A percentile compares a stretch with the other conserved stretches of the same genome.
Conservation (phyloP, 2,329 filamentous ascomycete genomes). For the Sclerotinia trifoliorum region DNA sequence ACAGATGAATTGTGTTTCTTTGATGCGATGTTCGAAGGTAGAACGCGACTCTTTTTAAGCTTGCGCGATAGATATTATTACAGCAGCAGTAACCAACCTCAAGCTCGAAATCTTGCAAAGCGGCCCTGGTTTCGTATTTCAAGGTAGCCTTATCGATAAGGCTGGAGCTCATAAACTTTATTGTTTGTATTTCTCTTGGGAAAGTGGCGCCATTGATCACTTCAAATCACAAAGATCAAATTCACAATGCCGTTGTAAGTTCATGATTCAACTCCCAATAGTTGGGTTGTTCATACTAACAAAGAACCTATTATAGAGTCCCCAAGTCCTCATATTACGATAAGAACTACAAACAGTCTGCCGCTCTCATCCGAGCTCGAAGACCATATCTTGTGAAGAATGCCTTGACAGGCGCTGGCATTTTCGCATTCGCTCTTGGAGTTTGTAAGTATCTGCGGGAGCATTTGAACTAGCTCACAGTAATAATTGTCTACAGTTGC, state of each 20-base stretch:
- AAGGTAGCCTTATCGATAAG: constrained; percentile 22
- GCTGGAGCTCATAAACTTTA: constrained; percentile 10
- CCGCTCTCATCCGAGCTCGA: constrained; percentile 86
- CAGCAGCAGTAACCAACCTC: too few species aligned
- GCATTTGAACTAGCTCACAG: neutral
- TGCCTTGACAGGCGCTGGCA: constrained; percentile 71
- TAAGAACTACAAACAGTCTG: constrained; percentile 77
- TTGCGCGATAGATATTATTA: neutral
- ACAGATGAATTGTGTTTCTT: constrained; percentile 12
- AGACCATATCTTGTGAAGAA: constrained; percentile 93
- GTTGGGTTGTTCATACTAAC: neutral
- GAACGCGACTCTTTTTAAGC: constrained; percentile 19
- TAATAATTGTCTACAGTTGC: constrained; percentile 49
- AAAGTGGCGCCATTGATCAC: constrained; percentile 22
- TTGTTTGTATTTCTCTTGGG: neutral
- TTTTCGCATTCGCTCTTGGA: constrained; percentile 72
- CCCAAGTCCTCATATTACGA: constrained; percentile 87
- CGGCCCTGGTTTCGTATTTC: neutral
- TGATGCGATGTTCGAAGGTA: constrained; percentile 12
- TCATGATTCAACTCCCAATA: neutral
- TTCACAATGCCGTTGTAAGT: constrained; percentile 22
- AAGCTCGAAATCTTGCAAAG: neutral
- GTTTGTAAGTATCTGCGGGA: constrained; percentile 72
- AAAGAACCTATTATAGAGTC: constrained; percentile 44
- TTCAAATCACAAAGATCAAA: neutral